Conservation (phyloP, 2,329 filamentous ascomycete species). For the Exophiala xenobiotica region DNA sequence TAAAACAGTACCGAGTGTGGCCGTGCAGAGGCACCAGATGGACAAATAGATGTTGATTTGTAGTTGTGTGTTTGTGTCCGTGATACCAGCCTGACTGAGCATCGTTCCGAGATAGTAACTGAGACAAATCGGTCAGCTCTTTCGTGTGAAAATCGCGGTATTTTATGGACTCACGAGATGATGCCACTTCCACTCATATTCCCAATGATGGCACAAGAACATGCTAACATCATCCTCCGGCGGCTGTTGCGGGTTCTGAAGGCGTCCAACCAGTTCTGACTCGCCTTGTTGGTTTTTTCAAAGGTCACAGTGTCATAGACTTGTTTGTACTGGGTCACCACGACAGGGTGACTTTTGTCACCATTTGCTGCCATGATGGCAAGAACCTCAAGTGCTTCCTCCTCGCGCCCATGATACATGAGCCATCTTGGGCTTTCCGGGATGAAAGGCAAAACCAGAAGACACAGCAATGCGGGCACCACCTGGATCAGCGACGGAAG, state of each 20-base stretch:
- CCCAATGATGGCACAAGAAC: constrained; percentile 5
- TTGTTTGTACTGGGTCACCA: constrained; percentile 6
- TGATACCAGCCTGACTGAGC: constrained; percentile 49
- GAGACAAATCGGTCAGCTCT: constrained; percentile 30
- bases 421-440: constrained; percentile 32
- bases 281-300: constrained; percentile 5
- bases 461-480: constrained; percentile 24
- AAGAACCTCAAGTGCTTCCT: constrained; percentile 20
- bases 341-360: not conserved
- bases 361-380: constrained; percentile 8
- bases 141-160: constrained; percentile 37
- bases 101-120: constrained; percentile 43
- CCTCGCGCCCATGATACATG: constrained; percentile 24
- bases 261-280: constrained; percentile 4
- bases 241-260: constrained; percentile 3
- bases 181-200: constrained; percentile 12
- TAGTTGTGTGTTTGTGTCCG: constrained; percentile 43
- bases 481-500: constrained; percentile 5
- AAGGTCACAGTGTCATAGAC: constrained; percentile 9
- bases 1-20: constrained; percentile 45
- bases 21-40: constrained; percentile 47
- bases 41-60: constrained; percentile 53
- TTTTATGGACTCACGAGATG: constrained; percentile 2
- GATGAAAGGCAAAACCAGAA: constrained; percentile 41
- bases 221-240: constrained; percentile 6